Evolutionary conservation across 345 rosid species (phyloP), one percentile per base, ranked within the genome.

Genomic region (Salix udensis): DNA sequence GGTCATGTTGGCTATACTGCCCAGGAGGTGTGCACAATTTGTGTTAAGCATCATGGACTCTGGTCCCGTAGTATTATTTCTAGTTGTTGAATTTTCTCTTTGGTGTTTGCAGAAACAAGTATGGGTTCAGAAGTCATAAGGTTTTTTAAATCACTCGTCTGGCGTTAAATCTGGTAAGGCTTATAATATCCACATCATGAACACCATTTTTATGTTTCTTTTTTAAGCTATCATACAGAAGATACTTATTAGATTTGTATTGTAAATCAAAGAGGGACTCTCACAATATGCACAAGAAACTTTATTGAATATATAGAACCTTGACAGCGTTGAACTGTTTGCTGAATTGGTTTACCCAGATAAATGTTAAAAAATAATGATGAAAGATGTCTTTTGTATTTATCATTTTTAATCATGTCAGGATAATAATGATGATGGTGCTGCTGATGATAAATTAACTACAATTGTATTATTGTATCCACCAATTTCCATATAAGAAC

Each of bases 91-190:
- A 52, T 15, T 71, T 7, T n/a, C 2, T 55, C 18, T 19, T 30
- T 79, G 46, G 64, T 42, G 50, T 72, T 76, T 81, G 81, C 84
- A 89, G 92, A 89, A 87, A 80, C 90, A 84, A 81, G 85, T 89
- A 9, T 89, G 92, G 92, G 92, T 89, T 74, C 92, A 87, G 77
- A 89, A 89, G 84, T 83, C 88, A 23, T 85, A 87, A 21, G 89
- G 86, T 71, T 76, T 84, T 74, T 85, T 81, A 79, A 72, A 30
- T 3, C 67, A 74, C 48, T 50, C 37, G 21, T n/a, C 68, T 15
- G 68, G 16, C 8, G 13, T 65, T 23, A 11, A 16, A 16, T 65
- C 18, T 48, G 77, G 77, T 74, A 34, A 74, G 71, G 71, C 64
- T 13, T 46, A 21, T 65, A 46, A 30, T 30, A 26, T 65, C 58